These are phyloP conservation scores for Arthrobotrys sinensis DNA, from an alignment of 2,329 filamentous ascomycete species.

Conservation along the genomic window DNA sequence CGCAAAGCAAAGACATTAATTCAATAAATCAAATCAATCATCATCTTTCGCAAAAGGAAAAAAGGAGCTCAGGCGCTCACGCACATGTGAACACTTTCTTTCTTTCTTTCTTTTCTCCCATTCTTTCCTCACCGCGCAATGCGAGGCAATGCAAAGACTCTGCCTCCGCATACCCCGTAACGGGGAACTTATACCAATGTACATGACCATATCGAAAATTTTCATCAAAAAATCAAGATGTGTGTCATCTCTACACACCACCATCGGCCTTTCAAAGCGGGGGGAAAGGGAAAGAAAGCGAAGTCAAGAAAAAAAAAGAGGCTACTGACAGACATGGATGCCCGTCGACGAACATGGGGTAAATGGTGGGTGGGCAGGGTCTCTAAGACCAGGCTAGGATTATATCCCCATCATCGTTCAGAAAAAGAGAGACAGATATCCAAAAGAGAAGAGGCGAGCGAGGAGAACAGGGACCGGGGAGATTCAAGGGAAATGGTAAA, in stretches of 20 bases:
- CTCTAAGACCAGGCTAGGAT: conserved; percentile 21
- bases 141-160: not conserved
- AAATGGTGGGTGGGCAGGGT: conserved; percentile 37
- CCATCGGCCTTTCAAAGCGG: conserved; percentile 58
- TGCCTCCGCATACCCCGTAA: not conserved
- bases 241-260: conserved; percentile 26
- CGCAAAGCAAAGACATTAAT: not conserved
- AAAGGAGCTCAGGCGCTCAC: conserved; percentile 6
- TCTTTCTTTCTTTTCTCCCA: not conserved
- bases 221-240: not conserved
- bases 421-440: conserved; percentile 12
- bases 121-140: not conserved
- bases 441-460: conserved; percentile 46
- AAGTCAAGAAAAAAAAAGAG: not conserved
- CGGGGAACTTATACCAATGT: too few species aligned
- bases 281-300: conserved; percentile 16
- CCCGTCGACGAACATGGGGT: conserved; percentile 34
- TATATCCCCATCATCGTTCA: conserved; percentile 7
- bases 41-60: not conserved
- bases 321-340: conserved; percentile 4
- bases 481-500: not conserved
- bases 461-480: conserved; percentile 33
- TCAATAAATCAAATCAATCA: not conserved
- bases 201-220: not conserved
- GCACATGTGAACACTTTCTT: not conserved